phyloP scores from a whole-genome alignment of 2,329 filamentous ascomycete species.

The Stromatinia cepivora region DNA sequence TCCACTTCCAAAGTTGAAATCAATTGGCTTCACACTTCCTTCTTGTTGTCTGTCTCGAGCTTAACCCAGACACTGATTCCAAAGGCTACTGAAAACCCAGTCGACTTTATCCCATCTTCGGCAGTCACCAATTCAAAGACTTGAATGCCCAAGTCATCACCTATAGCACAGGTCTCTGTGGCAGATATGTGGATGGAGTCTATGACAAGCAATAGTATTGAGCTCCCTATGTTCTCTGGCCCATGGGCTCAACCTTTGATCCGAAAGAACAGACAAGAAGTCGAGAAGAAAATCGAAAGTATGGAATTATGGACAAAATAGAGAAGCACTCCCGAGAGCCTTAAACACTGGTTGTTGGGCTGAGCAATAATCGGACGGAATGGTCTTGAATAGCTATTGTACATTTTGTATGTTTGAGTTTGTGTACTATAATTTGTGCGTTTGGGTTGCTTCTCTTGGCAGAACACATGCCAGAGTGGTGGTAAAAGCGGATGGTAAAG shows the following conservation, averaged over 20 bases:
- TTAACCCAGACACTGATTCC: background rate
- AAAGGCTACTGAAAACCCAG: background rate
- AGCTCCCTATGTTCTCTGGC: constrained; percentile 26
- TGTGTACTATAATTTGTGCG: background rate
- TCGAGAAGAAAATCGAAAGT: constrained; percentile 27
- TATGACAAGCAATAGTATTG: background rate
- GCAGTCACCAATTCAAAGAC: background rate
- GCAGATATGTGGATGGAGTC: constrained; percentile 29
- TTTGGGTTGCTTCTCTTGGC: background rate
- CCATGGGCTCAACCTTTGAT: constrained; percentile 29
- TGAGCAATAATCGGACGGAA: background rate
- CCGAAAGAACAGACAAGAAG: constrained; percentile 28
- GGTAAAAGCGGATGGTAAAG: background rate
- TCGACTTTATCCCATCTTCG: background rate
- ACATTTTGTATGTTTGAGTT: constrained; percentile 2
- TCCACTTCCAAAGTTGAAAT: background rate
- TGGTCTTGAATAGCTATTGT: background rate
- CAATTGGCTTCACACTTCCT: constrained; percentile 20
- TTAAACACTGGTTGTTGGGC: constrained; percentile 33
- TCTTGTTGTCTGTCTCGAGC: background rate
- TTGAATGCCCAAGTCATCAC: constrained; percentile 21
- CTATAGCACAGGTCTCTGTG: background rate
- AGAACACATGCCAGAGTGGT: background rate
- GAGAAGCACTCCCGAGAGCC: constrained; percentile 26
- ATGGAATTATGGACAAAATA: constrained; percentile 31